Evolutionary conservation across 768 basidiomycete species (phyloP).

Genomic region (Boletellus ananas): DNA sequence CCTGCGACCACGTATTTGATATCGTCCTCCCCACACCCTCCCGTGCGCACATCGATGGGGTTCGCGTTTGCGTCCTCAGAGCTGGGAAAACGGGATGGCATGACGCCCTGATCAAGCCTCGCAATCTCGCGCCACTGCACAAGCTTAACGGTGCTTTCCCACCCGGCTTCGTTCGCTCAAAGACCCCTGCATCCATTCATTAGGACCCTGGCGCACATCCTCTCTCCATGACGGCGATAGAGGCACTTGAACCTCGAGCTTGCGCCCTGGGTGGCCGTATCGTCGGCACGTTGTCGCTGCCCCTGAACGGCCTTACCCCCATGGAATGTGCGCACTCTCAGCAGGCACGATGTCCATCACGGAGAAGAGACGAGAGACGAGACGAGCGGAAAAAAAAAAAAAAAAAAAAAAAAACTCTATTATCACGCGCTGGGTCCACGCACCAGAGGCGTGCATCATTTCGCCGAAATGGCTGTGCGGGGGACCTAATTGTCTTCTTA

Average conservation of each 20-base stretch:
- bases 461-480: conserved; percentile 8
- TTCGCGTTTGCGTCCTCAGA: not conserved
- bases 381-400: no score
- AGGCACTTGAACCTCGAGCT: no score
- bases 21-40: not conserved
- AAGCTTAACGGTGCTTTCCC: no score
- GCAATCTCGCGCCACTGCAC: no score
- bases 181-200: conserved; percentile 10
- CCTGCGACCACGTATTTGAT: not conserved
- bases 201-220: conserved; percentile 15
- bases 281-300: conserved; percentile 16
- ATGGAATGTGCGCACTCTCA: conserved; percentile 6
- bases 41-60: conserved; percentile 2
- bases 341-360: conserved; percentile 7
- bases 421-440: conserved; percentile 20
- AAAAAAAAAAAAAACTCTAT: conserved; percentile 14
- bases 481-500: conserved; percentile 22
- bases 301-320: conserved; percentile 28
- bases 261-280: not conserved
- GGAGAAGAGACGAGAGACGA: not conserved
- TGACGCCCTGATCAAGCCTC: no score
- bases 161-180: conserved; percentile 9
- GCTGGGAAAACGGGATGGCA: no score
- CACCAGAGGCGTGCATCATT: conserved; percentile 27
- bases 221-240: no score